Percentiles rank a stretch among this genome's conserved stretches.
Evolutionary conservation across 331 rosid genomes (phyloP).

Genomic region (Stylosanthes scabra): DNA sequence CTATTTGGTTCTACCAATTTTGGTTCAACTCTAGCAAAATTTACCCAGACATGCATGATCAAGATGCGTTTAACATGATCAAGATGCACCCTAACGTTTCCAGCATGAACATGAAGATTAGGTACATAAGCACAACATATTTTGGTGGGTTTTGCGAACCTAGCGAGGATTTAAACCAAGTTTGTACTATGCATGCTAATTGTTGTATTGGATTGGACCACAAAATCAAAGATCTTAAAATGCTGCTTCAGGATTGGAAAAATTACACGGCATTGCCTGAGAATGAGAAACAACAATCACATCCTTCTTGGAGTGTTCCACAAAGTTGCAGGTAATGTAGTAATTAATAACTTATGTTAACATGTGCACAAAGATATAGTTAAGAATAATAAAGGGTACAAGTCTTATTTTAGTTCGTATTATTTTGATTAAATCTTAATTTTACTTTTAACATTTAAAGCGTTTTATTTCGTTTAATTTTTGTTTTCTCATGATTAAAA

Average conservation of each 20-base stretch:
- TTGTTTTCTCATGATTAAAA: no score
- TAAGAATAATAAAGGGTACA: no score
- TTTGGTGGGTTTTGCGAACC: conserved; percentile 83
- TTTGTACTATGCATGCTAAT: conserved; percentile 87
- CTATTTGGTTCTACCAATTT: conserved; percentile 67
- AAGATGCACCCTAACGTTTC: conserved; percentile 51
- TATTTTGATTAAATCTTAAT: no score
- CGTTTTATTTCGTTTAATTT: no score
- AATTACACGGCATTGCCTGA: conserved; percentile 46
- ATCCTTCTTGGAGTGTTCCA: conserved; percentile 73
- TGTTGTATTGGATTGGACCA: conserved; percentile 79
- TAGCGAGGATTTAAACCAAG: conserved; percentile 49
- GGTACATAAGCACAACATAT: conserved; percentile 64
- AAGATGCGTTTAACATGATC: conserved; percentile 76
- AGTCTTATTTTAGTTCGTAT: no score
- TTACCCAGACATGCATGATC: conserved; percentile 62
- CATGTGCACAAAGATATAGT: no score
- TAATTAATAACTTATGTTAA: no score
- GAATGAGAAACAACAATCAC: background rate
- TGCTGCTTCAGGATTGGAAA: conserved; percentile 79
- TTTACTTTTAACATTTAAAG: no score
- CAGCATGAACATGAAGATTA: conserved; percentile 48
- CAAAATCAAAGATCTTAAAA: conserved; percentile 71
- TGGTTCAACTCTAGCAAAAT: conserved; percentile 62
- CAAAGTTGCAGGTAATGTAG: conserved; percentile 65